These are phyloP conservation scores for Zasmidium angulare DNA, from an alignment of 2,329 filamentous ascomycete species.

Conservation along the genomic window DNA sequence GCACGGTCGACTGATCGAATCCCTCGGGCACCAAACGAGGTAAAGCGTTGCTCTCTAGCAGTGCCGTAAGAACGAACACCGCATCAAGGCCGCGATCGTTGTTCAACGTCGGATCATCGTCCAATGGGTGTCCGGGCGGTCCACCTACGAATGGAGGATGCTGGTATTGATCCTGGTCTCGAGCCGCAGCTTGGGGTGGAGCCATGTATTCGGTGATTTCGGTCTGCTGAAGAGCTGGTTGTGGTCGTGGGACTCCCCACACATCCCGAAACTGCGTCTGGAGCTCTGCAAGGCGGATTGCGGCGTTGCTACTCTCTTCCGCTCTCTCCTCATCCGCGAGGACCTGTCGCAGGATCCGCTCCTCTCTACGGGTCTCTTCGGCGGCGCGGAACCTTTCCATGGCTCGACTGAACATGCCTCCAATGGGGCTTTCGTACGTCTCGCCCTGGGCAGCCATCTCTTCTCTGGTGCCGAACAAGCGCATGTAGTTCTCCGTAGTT, in stretches of 20 bases:
- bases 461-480: conserved; percentile 49
- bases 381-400: conserved; percentile 44
- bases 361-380: conserved; percentile 39
- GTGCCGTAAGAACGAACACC: conserved; percentile 17
- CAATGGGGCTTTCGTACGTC: conserved; percentile 50
- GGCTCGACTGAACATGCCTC: conserved; percentile 48
- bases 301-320: conserved; percentile 21
- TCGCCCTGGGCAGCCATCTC: conserved; percentile 47
- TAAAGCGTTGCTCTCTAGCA: conserved; percentile 8
- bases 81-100: conserved; percentile 23
- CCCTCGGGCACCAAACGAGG: neutral
- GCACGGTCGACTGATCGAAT: neutral
- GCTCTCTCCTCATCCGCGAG: conserved; percentile 31
- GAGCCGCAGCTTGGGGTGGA: too few species aligned
- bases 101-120: conserved; percentile 15
- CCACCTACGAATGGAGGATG: conserved; percentile 3
- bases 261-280: conserved; percentile 26
- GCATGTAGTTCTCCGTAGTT: conserved; percentile 39
- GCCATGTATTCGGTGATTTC: neutral
- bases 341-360: conserved; percentile 34
- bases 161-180: too few species aligned
- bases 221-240: too few species aligned
- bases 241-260: conserved; percentile 32
- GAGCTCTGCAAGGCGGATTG: conserved; percentile 23
- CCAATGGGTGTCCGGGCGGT: conserved; percentile 19